Base-by-base conservation (phyloP, 257 asterid species). In the Scutellaria galericulata region DNA sequence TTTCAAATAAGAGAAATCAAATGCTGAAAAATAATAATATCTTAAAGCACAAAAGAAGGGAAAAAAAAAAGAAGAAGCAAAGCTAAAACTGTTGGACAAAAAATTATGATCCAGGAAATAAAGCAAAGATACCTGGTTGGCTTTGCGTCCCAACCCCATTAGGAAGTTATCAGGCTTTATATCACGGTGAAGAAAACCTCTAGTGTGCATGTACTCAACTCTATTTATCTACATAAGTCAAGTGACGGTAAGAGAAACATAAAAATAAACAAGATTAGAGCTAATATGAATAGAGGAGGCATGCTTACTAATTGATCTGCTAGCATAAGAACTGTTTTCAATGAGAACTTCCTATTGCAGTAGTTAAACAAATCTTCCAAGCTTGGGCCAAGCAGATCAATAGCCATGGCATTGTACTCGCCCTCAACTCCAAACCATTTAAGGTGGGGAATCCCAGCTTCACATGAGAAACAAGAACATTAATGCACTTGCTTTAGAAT, bases 71-170 rank as follows among this genome's bases (percentile, higher is more conserved):
- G 18, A 15, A 46, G 18, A 62, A 20, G 13, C 18, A 42, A n/a
- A 18, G 35, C 35, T 45, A 18, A 18, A 68, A 9, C 39, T 11
- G n/a, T 20, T 40, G n/a, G 64, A 40, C 68, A 52, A 20, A 51
- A 77, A 41, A 11, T 31, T 10, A 44, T 61, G 78, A 79, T 57
- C 59, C 27, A 50, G 31, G 48, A 62, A 58, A 47, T 12, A 54
- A 66, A 56, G 20, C 48, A 77, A 77, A 52, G 54, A 84, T 66
- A 89, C 98, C 99, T 94, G 99, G 78, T 89, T 89, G 70, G 99
- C 99, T 86, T 91, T 94, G 75, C 99, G 99, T 58, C 99, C 97
- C 77, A 94, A 84, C 40, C 99, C 99, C 99, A 94, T 94, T 74
- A 94, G 82, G 84, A 94, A 94, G 88, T 94, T 94, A 74, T 94